Evolutionary conservation across 768 basidiomycete genomes (phyloP), one percentile per base, ranked within the genome.

Genomic region (Rhizopogon vesiculosus): DNA sequence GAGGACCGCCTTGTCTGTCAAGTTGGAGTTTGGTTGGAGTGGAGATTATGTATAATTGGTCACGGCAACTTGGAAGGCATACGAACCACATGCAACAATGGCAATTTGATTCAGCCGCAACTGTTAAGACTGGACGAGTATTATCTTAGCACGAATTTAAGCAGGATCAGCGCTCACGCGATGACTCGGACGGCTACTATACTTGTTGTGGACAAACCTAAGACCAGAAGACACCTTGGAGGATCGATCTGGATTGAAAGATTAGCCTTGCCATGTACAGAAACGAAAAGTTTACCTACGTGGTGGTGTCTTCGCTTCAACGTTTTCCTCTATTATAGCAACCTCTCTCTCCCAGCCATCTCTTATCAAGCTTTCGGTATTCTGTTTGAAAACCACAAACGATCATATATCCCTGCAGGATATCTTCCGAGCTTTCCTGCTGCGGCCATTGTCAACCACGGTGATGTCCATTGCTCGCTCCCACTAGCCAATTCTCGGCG

Each of bases 401-500:
- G 44, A 45, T n/a, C 28, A 28, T 10, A 33, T 33, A 8, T 25
- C 4, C 25, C 3, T 25, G 25, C 55, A 59, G 61, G 62, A 65
- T 65, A 61, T 64, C 55, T 62, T 59, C 63, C 58, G 63, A 62
- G 63, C 60, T 61, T 56, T 55, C 29, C 55, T 56, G 19, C 51
- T 52, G 19, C 49, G 28, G 33, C 58, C 45, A 51, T 53, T 38
- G 54, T 57, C 42, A 15, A 54, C 46, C 60, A 59, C 65, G 65
- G 64, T 61, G 64, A 66, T 68, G 66, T 58, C 64, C 66, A 62
- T 40, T 35, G 7, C 29, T 42, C 28, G 31, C 29, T 50, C 56
- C 28, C 25, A 60, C 57, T 41, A 60, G 48, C 48, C 55, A 19
- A 56, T 35, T 40, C 48, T 49, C 35, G 45, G 53, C 46, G 51